Evolutionary conservation across 2,329 filamentous ascomycete genomes (phyloP).

Genomic region (Cladobotryum mycophilum): DNA sequence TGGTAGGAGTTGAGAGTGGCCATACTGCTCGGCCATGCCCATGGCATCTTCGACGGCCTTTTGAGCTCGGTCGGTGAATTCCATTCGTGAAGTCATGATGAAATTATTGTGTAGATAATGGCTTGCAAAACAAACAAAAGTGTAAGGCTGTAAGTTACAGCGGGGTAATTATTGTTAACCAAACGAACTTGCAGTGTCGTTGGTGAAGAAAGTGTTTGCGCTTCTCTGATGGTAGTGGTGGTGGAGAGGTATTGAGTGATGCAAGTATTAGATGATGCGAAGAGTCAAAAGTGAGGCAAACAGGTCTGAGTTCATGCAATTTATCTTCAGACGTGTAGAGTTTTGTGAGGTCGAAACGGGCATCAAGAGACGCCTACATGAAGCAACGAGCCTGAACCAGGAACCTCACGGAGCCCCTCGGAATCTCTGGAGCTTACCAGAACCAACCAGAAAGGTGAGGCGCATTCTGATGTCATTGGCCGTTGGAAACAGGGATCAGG

Average conservation of each 20-base stretch:
- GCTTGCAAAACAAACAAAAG: too few species aligned
- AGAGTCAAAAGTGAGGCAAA: not conserved
- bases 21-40: constrained; percentile 79
- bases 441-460: not conserved
- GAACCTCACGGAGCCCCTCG: constrained; percentile 14
- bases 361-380: constrained; percentile 5
- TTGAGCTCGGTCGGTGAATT: constrained; percentile 90
- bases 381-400: constrained; percentile 19
- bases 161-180: too few species aligned
- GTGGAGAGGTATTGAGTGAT: not conserved
- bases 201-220: not conserved
- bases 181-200: too few species aligned
- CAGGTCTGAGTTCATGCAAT: not conserved
- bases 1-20: constrained; percentile 83
- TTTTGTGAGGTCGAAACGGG: constrained; percentile 1
- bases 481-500: constrained; percentile 6
- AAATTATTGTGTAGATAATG: not conserved
- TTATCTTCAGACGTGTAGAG: constrained; percentile 11
- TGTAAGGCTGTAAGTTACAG: too few species aligned
- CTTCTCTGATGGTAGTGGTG: not conserved
- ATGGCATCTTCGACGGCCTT: constrained; percentile 87
- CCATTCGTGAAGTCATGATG: constrained; percentile 70
- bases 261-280: not conserved
- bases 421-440: constrained; percentile 28
- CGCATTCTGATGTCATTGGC: constrained; percentile 28